Evolutionary conservation across 2,329 filamentous ascomycete genomes (phyloP).

Genomic region (Aspergillus sp.): DNA sequence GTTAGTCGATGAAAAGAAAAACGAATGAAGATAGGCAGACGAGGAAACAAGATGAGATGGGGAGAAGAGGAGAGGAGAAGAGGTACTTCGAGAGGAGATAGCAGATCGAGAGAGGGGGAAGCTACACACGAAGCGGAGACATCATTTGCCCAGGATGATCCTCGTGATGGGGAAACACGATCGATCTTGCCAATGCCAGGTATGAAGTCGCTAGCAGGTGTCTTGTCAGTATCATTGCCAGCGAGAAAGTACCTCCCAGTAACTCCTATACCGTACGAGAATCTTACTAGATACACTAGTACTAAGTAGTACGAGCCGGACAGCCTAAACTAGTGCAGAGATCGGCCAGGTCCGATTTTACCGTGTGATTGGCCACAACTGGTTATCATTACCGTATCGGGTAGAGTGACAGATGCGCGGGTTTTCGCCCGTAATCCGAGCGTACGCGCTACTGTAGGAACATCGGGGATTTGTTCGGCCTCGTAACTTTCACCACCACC

Average conservation of each 20-base stretch:
- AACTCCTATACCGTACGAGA: background rate
- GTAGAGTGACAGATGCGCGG: background rate
- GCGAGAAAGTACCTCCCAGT: background rate
- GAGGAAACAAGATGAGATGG: too few relatives aligned
- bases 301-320: background rate
- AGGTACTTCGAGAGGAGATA: too few relatives aligned
- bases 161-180: background rate
- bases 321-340: background rate
- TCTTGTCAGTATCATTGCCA: background rate
- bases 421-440: background rate
- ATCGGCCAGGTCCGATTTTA: background rate
- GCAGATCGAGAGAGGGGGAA: too few relatives aligned
- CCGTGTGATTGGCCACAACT: background rate
- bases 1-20: background rate
- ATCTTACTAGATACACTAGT: background rate
- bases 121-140: too few relatives aligned
- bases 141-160: too few relatives aligned
- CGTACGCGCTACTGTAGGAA: constrained; percentile 8
- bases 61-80: too few relatives aligned
- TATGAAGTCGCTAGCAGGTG: background rate
- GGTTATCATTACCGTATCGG: background rate
- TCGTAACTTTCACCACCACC: background rate
- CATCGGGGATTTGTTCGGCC: background rate
- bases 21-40: background rate
- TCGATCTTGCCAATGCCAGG: background rate